A percentile compares a stretch with the other conserved stretches of the same genome.
Conservation (phyloP, 441 rosid species). For the Arabidopsis lyrata region DNA sequence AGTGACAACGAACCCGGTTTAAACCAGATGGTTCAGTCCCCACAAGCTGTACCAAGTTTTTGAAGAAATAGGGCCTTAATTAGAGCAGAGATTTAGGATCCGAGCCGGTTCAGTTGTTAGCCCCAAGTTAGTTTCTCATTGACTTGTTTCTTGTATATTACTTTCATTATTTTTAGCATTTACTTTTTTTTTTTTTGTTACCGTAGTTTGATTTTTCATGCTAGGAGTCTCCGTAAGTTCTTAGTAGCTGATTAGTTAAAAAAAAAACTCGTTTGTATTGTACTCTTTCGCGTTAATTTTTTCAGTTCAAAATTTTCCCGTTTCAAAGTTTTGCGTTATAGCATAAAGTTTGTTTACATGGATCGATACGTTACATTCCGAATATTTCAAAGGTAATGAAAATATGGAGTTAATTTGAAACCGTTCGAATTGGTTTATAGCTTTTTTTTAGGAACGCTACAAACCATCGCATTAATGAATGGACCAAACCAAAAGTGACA, state of each 20-base stretch:
- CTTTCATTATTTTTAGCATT: conserved; percentile 39
- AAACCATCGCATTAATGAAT: conserved; percentile 30
- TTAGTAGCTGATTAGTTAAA: conserved; percentile 34
- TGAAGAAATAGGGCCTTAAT: conserved; percentile 24
- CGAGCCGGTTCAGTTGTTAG: conserved; percentile 38
- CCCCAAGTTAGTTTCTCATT: conserved; percentile 31
- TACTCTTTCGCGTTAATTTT: conserved; percentile 23
- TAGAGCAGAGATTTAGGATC: conserved; percentile 33
- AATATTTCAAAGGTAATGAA: conserved; percentile 16
- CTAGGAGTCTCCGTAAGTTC: conserved; percentile 32
- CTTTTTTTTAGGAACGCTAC: conserved; percentile 8
- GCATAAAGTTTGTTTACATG: not conserved
- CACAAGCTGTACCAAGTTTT: conserved; percentile 38
- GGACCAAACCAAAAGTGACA: conserved; percentile 36
- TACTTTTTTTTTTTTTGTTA: conserved; percentile 6
- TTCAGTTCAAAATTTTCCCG: conserved; percentile 9
- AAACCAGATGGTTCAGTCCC: conserved; percentile 32
- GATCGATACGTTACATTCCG: not conserved
- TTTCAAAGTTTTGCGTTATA: conserved; percentile 32
- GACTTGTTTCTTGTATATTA: conserved; percentile 33
- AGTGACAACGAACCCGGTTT: conserved; percentile 26
- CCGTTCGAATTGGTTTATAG: conserved; percentile 18
- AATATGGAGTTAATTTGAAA: conserved; percentile 17
- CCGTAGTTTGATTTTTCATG: conserved; percentile 28
- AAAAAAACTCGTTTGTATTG: conserved; percentile 34